Base-by-base conservation (phyloP, 139 green algal genomes). In the Tetradesmus lagerheimii region DNA sequence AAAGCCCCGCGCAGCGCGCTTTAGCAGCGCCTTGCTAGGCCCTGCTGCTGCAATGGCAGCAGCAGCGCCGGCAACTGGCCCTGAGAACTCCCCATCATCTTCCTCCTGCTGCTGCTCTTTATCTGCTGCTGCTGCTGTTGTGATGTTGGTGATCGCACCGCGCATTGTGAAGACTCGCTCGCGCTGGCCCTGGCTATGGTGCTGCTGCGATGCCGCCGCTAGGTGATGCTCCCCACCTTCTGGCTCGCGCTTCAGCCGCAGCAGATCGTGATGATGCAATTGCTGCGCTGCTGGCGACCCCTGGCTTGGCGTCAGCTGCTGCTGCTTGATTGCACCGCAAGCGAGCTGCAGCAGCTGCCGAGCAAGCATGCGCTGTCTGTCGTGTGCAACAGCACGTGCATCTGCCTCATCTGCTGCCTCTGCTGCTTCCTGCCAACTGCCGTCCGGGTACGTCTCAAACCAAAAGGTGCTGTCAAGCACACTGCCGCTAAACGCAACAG, bases 121-220 rank as follows among this genome's bases (percentile, higher is more conserved):
- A 37, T 37, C 71, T n/a, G 6, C 71, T 34, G 76, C 23, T 45
- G 37, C 76, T n/a, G 76, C 15, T 47, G 76, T 0, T 16, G 23
- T 9, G 4, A 14, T 39, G 35, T 9, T 2, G 35, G 23, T 16
- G 23, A 43, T 6, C 6, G 27, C 64, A 34, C 83, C 64, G 16
- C 83, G 62, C 83, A 88, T 88, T n/a, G 83, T 88, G 38, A 88
- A 88, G 35, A 88, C 83, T 15, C 83, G 37, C 41, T 88, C 83
- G 12, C 83, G 37, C 83, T 88, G 83, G 0, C 83, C 83, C 27
- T 67, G 31, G 41, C 43, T 29, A 16, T 88, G 83, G 15, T 88
- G 83, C 64, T 80, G 62, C 35, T 50, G 37, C 15, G 83, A 71
- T 80, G 83, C 83, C 12, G 76, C 76, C 53, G 83, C 83, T 18